Evolutionary conservation across 306 rosid genomes (phyloP), one percentile per base, ranked within the genome.

Genomic region (Hylodesmum podocarpum): DNA sequence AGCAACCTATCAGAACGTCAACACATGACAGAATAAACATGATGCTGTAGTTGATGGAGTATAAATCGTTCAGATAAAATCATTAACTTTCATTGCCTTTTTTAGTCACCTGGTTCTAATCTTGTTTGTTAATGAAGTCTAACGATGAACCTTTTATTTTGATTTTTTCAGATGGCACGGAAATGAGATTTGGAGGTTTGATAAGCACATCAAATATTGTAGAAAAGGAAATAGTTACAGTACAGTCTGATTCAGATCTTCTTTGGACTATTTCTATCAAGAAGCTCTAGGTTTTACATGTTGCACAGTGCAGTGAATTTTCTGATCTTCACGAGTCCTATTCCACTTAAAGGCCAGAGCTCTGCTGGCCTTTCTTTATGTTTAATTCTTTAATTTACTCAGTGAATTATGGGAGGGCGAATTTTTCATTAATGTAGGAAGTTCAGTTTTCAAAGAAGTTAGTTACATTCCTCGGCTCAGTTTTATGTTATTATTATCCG

Each of bases 211-310:
- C 98, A 66, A 96, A 92, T 81, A 72, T 91, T 13, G 94, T 88
- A 37, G 77, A 83, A 64, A 94, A 69, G 31, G 99, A 91, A 54
- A 85, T 81, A 76, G 80, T 92, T 44, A 87, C 92, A 27, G 98
- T 92, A 57, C 89, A 77, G 75, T 96, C 99, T 21, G 97, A 91
- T 82, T 58, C 99, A 12, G 97, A 96, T 89, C 98, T 96, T 76
- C 92, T 96, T 13, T 96, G 98, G 99, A 96, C 99, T 27, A 86
- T 91, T 70, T 89, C 94, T 47, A 78, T 92, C 66, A 89, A 96
- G 86, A 87, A 80, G 83, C 82, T 8, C 11, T 83, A 83, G 83
- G 31, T 76, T 78, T 75, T 72, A 68, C 79, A 70, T 77, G 76
- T 66, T 54, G 59, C 39, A 28, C 65, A 31, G 6, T 22, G 70